phyloP scores from a whole-genome alignment of 179 eudicot genomes.

The Actinidia chinensis region DNA sequence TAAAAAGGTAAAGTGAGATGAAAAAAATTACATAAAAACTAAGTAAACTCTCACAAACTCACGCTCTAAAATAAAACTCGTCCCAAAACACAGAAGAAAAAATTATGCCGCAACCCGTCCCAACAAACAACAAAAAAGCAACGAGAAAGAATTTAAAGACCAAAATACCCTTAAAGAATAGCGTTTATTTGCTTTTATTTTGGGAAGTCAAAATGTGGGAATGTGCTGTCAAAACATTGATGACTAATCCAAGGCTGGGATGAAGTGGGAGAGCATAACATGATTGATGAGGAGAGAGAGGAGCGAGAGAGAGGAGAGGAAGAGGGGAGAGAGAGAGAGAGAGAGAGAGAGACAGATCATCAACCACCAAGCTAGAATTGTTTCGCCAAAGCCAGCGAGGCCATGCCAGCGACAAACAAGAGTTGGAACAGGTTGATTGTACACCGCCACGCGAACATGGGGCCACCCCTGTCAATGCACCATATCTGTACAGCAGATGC shows the following conservation, averaged over 20 bases:
- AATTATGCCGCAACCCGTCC: no score
- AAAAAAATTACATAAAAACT: no score
- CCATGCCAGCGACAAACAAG: constrained; percentile 90
- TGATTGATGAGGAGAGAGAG: constrained; percentile 2
- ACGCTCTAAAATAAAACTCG: no score
- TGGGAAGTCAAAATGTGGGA: neutral
- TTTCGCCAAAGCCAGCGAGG: constrained; percentile 84
- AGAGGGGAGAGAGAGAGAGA: constrained; percentile 9
- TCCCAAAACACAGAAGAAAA: no score
- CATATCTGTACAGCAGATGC: constrained; percentile 97
- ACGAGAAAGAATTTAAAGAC: neutral
- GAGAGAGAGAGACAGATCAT: constrained; percentile 1
- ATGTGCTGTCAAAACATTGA: neutral
- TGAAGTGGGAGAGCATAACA: neutral
- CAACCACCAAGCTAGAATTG: constrained; percentile 97
- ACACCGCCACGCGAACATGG: constrained; percentile 93
- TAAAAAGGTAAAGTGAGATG: no score
- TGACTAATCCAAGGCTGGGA: neutral
- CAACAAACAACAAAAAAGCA: no score
- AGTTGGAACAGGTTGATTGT: constrained; percentile 97
- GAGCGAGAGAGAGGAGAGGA: neutral
- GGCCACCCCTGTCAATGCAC: constrained; percentile 98
- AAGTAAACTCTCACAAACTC: no score
- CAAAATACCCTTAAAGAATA: neutral
- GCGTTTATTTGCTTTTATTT: neutral